These are phyloP conservation scores for Isoetes engelmannii DNA, from an alignment of 83 land plant genomes.

Conservation along the genomic window DNA sequence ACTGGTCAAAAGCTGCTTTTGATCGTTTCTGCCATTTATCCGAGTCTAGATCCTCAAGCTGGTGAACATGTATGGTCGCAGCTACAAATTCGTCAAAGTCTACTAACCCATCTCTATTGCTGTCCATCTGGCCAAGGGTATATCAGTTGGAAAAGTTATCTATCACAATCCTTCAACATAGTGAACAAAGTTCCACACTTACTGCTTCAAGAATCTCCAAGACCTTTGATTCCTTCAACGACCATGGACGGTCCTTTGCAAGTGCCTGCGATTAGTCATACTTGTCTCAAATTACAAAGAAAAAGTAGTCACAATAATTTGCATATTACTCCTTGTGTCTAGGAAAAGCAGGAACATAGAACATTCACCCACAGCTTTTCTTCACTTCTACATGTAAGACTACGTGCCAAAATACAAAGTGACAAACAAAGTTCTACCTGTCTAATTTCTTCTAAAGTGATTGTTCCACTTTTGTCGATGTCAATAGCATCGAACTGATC, in stretches of 20 bases:
- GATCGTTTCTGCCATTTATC: constrained; percentile 70
- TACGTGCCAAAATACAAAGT: neutral
- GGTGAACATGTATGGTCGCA: constrained; percentile 88
- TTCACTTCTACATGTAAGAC: too few relatives aligned
- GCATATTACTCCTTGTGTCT: too few relatives aligned
- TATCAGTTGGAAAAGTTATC: neutral
- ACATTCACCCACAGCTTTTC: too few relatives aligned
- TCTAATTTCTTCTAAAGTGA: constrained; percentile 95
- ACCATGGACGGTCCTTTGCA: constrained; percentile 90
- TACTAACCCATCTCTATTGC: constrained; percentile 93
- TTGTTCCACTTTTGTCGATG: constrained; percentile 80
- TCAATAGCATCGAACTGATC: constrained; percentile 99
- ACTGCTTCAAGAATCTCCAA: constrained; percentile 95
- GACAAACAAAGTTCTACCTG: constrained; percentile 35
- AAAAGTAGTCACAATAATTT: too few relatives aligned
- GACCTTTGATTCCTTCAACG: constrained; percentile 74
- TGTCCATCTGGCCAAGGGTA: constrained; percentile 58
- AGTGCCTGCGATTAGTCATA: constrained; percentile 45
- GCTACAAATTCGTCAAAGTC: constrained; percentile 98
- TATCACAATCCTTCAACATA: neutral
- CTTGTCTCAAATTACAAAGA: neutral
- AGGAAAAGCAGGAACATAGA: too few relatives aligned
- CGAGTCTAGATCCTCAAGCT: constrained; percentile 72
- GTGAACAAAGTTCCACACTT: constrained; percentile 6
- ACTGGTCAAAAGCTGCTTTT: constrained; percentile 87